Evolutionary conservation across 305 asterid species (phyloP), one percentile per base, ranked within the genome.

Genomic region (Caryopteris hybrid): DNA sequence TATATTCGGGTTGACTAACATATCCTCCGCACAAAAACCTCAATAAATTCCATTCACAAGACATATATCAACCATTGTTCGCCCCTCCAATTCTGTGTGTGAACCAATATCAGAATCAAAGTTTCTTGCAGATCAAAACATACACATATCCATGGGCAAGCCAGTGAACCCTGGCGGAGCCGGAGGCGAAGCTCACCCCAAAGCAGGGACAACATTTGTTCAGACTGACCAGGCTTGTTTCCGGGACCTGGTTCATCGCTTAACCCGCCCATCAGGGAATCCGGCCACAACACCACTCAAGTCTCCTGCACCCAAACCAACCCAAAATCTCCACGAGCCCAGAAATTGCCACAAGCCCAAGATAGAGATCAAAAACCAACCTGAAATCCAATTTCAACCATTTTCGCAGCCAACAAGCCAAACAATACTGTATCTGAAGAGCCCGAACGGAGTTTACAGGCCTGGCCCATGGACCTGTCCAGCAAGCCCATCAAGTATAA

Each of bases 181-280:
- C 10, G 52, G 53, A 21, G 21, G 54, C 5, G 56, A n/a, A 11
- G 61, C 61, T 38, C 62, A 54, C 31, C 56, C 72, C 20, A 69
- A 56, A 36, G 57, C 57, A 11, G 67, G 51, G 17, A 65, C 79
- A 4, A 73, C 73, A 0, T 73, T 73, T 11, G 74, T 69, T 17
- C 76, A 60, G 36, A 71, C 76, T 8, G 76, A 73, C 42, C 59
- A 76, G 2, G 56, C 76, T 14, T 73, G 76, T 68, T 78, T 78
- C 36, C 69, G 78, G 2, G 82, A 73, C 53, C 39, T 78, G 42
- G 82, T 78, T 67, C 82, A 78, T 36, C 82, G 78, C 39, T 46
- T 77, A 64, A 77, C 82, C 5, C n/a, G n/a, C n/a, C n/a, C n/a
- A n/a, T n/a, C n/a, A n/a, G n/a, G n/a, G n/a, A n/a, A n/a, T n/a